Evolutionary conservation across 768 basidiomycete species (phyloP), one percentile per base, ranked within the genome.

Genomic region (Kwoniella bestiolae): DNA sequence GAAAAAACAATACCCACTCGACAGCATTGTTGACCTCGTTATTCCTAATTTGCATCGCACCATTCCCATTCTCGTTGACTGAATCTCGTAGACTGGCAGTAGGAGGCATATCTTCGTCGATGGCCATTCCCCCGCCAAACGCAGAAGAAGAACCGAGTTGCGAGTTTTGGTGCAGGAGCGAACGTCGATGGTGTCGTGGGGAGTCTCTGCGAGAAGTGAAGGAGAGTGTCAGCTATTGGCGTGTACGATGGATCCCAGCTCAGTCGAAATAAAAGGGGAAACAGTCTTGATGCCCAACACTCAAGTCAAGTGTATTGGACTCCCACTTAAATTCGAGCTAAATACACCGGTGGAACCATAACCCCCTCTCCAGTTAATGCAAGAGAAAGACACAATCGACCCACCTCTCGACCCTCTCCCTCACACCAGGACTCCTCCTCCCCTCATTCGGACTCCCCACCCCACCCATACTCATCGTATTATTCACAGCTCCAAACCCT

Each of bases 71-170:
- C n/a, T 26, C 50, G 12, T 26, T 55, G 16, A 44, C 18, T 2
- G 56, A 32, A 64, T 77, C 76, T 18, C 72, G 57, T 28, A 75
- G 51, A 18, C 53, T 60, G 12, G 67, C 62, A 1, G 77, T 78
- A 3, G 77, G 77, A 3, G 77, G 77, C 65, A 71, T 67, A 60
- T 78, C 77, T 31, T 78, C 77, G 45, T 75, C 74, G 14, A 70
- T 53, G 1, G 66, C 29, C 38, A 57, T 65, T 38, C 25, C 21
- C 21, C 32, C 26, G 8, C 65, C 70, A 5, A 3, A 70, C 68
- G 23, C 46, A 47, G 9, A 67, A 62, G 50, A 56, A 65, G 62
- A 38, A 45, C 35, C 62, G 56, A 66, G 64, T 51, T 60, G 34
- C 9, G 65, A 56, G 29, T 34, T 56, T 28, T 66, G 58, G 25